Conservation (phyloP, 1,284 basidiomycete genomes). For the Leccinum fallax region DNA sequence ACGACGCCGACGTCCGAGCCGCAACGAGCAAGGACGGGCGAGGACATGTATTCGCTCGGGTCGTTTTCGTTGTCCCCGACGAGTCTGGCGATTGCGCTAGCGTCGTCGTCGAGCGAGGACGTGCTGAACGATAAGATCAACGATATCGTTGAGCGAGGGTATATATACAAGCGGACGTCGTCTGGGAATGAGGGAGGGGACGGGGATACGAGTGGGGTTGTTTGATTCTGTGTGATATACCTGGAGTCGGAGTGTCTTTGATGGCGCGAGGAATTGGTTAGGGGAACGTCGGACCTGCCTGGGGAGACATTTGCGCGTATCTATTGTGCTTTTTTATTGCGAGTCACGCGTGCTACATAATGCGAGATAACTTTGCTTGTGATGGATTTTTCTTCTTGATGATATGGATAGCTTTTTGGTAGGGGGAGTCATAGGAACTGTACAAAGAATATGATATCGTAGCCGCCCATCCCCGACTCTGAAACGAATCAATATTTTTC, state of each 20-base stretch:
- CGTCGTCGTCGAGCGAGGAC: slow-evolving; percentile 27
- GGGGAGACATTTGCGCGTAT: too few species aligned
- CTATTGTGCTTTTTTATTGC: too few species aligned
- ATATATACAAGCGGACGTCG: slow-evolving; percentile 19
- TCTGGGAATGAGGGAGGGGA: not conserved
- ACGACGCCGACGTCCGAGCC: not conserved
- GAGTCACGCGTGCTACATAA: too few species aligned
- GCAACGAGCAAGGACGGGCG: slow-evolving; percentile 8
- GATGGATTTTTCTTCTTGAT: too few species aligned
- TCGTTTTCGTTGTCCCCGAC: slow-evolving; percentile 32
- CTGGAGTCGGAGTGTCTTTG: not conserved
- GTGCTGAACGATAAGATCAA: slow-evolving; percentile 23
- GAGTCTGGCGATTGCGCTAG: slow-evolving; percentile 27
- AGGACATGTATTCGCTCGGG: slow-evolving; percentile 13
- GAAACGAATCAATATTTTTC: too few species aligned
- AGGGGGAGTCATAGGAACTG: too few species aligned
- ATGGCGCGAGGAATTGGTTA: not conserved
- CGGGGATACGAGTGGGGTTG: not conserved
- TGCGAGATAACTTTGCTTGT: too few species aligned
- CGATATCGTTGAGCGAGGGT: slow-evolving; percentile 27
- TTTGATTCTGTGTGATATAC: not conserved
- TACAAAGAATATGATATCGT: too few species aligned
- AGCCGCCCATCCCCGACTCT: too few species aligned
- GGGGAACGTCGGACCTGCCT: too few species aligned
- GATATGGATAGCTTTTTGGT: too few species aligned